Conservation (phyloP, 2,329 filamentous ascomycete species). For the Fusarium pseudograminearum region DNA sequence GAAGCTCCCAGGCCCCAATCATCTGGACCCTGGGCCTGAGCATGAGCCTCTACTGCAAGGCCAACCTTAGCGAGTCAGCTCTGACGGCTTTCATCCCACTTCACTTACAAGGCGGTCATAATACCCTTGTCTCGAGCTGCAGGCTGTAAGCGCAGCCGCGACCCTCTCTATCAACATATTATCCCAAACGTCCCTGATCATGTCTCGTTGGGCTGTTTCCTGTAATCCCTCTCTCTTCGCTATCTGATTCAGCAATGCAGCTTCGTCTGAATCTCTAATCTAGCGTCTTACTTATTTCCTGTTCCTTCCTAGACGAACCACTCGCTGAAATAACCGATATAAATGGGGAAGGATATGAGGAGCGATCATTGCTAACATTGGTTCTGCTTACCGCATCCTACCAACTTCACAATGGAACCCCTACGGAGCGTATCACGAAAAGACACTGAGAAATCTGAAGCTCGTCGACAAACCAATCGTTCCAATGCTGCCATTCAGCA, state of each 20-base stretch:
- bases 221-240: background rate
- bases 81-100: slow-evolving; percentile 21
- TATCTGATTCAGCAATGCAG: slow-evolving; percentile 28
- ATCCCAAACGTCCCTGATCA: slow-evolving; percentile 18
- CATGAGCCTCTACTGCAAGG: background rate
- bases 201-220: slow-evolving; percentile 4
- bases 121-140: slow-evolving; percentile 12
- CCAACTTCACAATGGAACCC: slow-evolving; percentile 40
- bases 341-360: slow-evolving; percentile 25
- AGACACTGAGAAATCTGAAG: slow-evolving; percentile 44
- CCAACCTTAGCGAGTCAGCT: slow-evolving; percentile 34
- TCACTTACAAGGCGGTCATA: slow-evolving; percentile 16
- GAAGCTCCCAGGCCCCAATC: slow-evolving; percentile 9
- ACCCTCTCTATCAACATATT: slow-evolving; percentile 12
- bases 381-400: slow-evolving; percentile 27
- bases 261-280: slow-evolving; percentile 4
- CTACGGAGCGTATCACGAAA: slow-evolving; percentile 28
- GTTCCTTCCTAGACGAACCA: background rate
- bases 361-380: slow-evolving; percentile 19
- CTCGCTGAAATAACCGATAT: background rate
- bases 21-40: slow-evolving; percentile 21
- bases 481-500: slow-evolving; percentile 37
- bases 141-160: slow-evolving; percentile 27
- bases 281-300: background rate
- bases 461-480: slow-evolving; percentile 30